Base-by-base conservation (phyloP, 768 basidiomycete species). In the Tylopilus sp. region DNA sequence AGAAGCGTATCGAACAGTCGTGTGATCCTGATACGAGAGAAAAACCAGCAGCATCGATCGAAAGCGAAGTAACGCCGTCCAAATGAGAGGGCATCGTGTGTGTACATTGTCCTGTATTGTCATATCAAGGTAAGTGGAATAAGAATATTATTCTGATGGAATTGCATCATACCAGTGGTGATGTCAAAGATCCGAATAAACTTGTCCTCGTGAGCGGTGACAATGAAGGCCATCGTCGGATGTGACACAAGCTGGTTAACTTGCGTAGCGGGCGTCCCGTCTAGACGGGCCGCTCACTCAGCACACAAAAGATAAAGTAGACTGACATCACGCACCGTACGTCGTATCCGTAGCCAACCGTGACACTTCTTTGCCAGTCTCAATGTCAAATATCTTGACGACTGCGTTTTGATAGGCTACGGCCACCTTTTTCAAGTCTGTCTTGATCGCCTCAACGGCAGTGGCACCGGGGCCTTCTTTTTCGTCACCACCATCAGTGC, bases 1-100 rank as follows among this genome's bases (percentile, higher is more conserved):
- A n/a, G n/a, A n/a, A n/a, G n/a, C n/a, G n/a, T n/a, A n/a, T n/a
- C 15, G 92, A 95, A 66, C 94, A 94, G 66, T 98, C 97, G 67
- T 95, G 92, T 50, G 90, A 88, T 36, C 86, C 89, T 1, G 95
- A 92, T 5, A 92, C 87, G 44, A 99, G 80, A 6, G 85, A 84
- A 61, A 91, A 91, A 6, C 90, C 91, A 2, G 94, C 79, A 0
- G 88, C 82, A 57, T 95, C 91, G 56, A 98, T 84, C 18, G 91
- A 87, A 23, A 98, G 73, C 22, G 91, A 93, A 17, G 95, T 97
- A 31, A 98, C 88, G 3, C 90, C 86, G 57, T 95, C 91, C 33
- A 95, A 76, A 66, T 99, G 97, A 22, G 91, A 93, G 17, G 87
- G 73, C 77, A 95, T 91, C 41, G 91, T 88, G 67, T 93, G 83